phyloP scores from a whole-genome alignment of 345 rosid genomes.

The Boechera divaricarpa region DNA sequence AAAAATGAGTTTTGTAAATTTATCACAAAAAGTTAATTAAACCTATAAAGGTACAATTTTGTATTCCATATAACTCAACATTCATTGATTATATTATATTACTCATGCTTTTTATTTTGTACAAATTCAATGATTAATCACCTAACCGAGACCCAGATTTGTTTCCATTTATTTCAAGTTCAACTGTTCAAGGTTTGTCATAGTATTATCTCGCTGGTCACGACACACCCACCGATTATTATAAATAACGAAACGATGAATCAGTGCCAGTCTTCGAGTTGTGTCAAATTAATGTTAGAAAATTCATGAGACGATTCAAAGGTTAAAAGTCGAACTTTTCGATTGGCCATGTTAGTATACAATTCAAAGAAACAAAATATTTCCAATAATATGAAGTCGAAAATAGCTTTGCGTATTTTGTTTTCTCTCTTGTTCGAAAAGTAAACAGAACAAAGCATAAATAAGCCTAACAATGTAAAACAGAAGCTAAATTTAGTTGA shows the following conservation, averaged over 20 bases:
- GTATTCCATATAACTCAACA: too few species aligned
- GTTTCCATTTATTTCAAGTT: neutral
- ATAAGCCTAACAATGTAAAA: conserved; percentile 26
- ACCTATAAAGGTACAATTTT: too few species aligned
- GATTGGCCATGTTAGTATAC: neutral
- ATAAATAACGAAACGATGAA: neutral
- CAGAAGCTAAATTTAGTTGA: conserved; percentile 20
- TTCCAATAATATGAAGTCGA: neutral
- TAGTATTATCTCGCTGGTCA: neutral
- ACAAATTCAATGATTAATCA: too few species aligned
- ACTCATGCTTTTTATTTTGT: too few species aligned
- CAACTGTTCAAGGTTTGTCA: neutral
- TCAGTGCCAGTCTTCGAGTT: neutral
- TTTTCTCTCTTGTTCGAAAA: conserved; percentile 6
- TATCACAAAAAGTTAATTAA: too few species aligned
- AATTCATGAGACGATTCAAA: conserved; percentile 1
- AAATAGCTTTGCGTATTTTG: conserved; percentile 6
- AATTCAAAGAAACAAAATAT: conserved; percentile 28
- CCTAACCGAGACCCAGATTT: neutral
- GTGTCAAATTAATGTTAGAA: neutral
- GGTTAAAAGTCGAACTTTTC: neutral
- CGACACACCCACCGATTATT: neutral
- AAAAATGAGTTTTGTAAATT: too few species aligned
- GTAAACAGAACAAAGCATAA: conserved; percentile 16
- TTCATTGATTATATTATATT: too few species aligned